Evolutionary conservation across 2,329 filamentous ascomycete species (phyloP).

Genomic region (Stylonectria norvegica): DNA sequence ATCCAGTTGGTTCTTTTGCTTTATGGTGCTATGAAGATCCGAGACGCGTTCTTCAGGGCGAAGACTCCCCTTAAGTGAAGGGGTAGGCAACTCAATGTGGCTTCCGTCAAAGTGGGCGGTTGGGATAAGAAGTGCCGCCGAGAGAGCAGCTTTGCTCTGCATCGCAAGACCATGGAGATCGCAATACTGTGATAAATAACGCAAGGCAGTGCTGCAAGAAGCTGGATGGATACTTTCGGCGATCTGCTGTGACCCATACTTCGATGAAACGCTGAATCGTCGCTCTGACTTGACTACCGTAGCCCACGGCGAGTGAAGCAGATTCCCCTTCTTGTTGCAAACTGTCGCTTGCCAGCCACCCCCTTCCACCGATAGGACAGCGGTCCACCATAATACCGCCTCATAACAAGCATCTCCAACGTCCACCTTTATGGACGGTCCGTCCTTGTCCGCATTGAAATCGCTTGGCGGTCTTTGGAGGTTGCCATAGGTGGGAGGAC

Average conservation of each 20-base stretch:
- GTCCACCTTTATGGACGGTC: too few species aligned
- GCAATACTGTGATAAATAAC: conserved; percentile 28
- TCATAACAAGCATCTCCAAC: conserved; percentile 22
- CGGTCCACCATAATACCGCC: conserved; percentile 33
- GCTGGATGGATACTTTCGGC: too few species aligned
- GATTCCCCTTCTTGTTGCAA: conserved; percentile 8
- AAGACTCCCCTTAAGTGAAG: too few species aligned
- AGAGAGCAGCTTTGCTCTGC: conserved; percentile 26
- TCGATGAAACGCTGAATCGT: conserved; percentile 3
- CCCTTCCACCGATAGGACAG: conserved; percentile 21
- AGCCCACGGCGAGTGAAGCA: conserved; percentile 19
- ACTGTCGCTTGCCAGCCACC: conserved; percentile 27
- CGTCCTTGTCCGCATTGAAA: neutral
- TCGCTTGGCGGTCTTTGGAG: neutral
- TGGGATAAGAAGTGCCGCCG: conserved; percentile 27
- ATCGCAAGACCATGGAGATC: conserved; percentile 22
- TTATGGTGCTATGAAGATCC: too few species aligned
- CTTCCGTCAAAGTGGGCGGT: conserved; percentile 22
- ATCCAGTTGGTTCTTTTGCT: conserved; percentile 17
- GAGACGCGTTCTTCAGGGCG: too few species aligned
- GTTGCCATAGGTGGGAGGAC: neutral
- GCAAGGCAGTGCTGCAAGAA: conserved; percentile 18
- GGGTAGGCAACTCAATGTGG: conserved; percentile 11
- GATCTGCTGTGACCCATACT: too few species aligned
- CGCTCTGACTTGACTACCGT: conserved; percentile 2